Evolutionary conservation across 805 yeast genomes (phyloP).

Genomic region (Wickerhamiella qilinensis): DNA sequence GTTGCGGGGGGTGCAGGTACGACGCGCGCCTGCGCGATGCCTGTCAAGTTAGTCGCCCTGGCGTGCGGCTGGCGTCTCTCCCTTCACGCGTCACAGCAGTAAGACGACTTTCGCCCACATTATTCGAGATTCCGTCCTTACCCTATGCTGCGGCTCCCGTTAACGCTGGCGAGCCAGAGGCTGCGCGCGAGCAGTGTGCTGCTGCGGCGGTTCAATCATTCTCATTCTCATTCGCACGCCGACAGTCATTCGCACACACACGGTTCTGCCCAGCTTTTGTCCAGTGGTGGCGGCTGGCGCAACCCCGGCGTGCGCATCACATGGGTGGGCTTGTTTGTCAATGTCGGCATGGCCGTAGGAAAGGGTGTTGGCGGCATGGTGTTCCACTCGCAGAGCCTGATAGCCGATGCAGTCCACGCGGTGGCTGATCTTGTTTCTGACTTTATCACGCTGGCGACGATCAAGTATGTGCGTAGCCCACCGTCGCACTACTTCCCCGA

Average conservation of each 20-base stretch:
- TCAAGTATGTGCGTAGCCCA: conserved; percentile 48
- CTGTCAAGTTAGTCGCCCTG: too few relatives aligned
- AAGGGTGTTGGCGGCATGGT: conserved; percentile 81
- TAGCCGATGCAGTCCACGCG: conserved; percentile 93
- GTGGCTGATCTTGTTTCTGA: conserved; percentile 82
- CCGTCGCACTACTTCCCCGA: conserved; percentile 53
- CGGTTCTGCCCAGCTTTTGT: conserved; percentile 20
- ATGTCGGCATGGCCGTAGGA: conserved; percentile 70
- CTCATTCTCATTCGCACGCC: conserved; percentile 15
- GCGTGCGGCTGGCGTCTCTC: too few relatives aligned
- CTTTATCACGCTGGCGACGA: conserved; percentile 76
- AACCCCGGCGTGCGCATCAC: conserved; percentile 90
- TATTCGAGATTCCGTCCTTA: too few relatives aligned
- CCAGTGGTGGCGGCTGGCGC: conserved; percentile 24
- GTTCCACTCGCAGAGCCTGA: conserved; percentile 85
- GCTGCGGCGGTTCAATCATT: too few relatives aligned
- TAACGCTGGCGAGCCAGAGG: too few relatives aligned
- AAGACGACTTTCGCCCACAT: too few relatives aligned
- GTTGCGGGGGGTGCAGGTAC: too few relatives aligned
- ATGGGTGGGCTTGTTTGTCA: conserved; percentile 74
- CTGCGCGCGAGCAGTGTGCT: too few relatives aligned
- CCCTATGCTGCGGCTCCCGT: too few relatives aligned
- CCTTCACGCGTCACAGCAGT: too few relatives aligned
- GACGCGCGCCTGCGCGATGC: too few relatives aligned
- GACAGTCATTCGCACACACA: conserved; percentile 20